These are phyloP conservation scores for Rhododendron mucronatum DNA, from an alignment of 148 eudicot genomes.

Conservation along the genomic window DNA sequence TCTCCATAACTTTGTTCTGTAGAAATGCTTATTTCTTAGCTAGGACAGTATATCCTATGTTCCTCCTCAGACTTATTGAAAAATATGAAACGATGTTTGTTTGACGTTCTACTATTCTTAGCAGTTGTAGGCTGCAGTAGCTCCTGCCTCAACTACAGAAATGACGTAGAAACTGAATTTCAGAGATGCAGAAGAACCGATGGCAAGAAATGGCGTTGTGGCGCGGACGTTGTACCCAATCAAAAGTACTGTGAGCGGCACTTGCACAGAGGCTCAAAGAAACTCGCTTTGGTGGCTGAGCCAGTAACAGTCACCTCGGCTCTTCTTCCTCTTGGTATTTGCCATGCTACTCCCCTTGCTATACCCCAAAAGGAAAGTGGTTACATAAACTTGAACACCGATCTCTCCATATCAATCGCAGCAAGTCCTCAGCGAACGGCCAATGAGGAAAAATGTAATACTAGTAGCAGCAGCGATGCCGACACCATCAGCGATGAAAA, in stretches of 20 bases:
- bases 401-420: conserved; percentile 15
- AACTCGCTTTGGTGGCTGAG: conserved; percentile 10
- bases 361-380: conserved; percentile 6
- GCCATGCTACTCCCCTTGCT: neutral
- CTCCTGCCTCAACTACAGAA: neutral
- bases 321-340: neutral
- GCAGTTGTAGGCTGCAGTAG: conserved; percentile 4
- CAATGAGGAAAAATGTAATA: neutral
- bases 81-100: neutral
- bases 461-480: conserved; percentile 23
- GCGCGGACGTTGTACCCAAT: conserved; percentile 26
- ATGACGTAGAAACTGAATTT: conserved; percentile 5
- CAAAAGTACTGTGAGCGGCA: conserved; percentile 47
- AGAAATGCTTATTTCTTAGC: neutral
- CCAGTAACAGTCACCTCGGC: neutral
- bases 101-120: neutral
- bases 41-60: neutral
- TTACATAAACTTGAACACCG: conserved; percentile 15
- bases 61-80: neutral
- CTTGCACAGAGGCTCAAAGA: conserved; percentile 46
- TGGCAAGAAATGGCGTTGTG: conserved; percentile 58
- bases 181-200: conserved; percentile 59
- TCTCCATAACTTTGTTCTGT: neutral
- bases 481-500: conserved; percentile 33
- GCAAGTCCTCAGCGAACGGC: conserved; percentile 9